These are phyloP conservation scores for Fusarium multiceps DNA, from an alignment of 2,329 filamentous ascomycete genomes.

Conservation along the genomic window DNA sequence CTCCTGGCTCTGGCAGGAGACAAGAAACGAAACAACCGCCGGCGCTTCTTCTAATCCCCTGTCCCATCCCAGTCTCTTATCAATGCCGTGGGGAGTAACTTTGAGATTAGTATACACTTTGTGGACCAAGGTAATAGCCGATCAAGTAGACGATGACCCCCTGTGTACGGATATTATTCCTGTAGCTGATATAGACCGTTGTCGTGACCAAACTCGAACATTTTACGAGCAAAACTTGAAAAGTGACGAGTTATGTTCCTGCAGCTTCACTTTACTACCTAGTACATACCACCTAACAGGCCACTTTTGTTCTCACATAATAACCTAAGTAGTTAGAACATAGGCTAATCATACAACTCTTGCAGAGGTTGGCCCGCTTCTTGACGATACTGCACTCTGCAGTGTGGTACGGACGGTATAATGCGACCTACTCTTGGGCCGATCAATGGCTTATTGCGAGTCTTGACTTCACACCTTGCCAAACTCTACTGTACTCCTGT, in stretches of 20 bases:
- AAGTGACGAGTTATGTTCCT: slow-evolving; percentile 41
- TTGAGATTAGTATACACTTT: slow-evolving; percentile 9
- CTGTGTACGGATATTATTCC: slow-evolving; percentile 2
- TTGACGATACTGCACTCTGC: background rate
- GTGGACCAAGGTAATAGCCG: background rate
- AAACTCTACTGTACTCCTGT: slow-evolving; percentile 25
- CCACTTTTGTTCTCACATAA: slow-evolving; percentile 18
- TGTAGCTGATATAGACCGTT: slow-evolving; percentile 19
- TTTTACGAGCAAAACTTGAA: slow-evolving; percentile 22
- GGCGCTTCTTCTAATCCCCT: slow-evolving; percentile 41
- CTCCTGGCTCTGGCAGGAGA: slow-evolving; percentile 38
- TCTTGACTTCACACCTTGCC: slow-evolving; percentile 31
- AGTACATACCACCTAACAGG: slow-evolving; percentile 19
- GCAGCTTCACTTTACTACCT: slow-evolving; percentile 16
- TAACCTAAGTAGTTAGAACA: slow-evolving; percentile 12
- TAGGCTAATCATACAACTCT: slow-evolving; percentile 19
- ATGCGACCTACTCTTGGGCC: slow-evolving; percentile 32
- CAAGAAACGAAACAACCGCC: slow-evolving; percentile 47
- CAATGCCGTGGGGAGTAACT: background rate
- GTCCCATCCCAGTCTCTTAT: slow-evolving; percentile 31
- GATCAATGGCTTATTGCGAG: slow-evolving; percentile 28
- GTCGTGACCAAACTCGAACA: slow-evolving; percentile 13
- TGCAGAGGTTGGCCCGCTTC: slow-evolving; percentile 27
- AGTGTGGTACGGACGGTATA: background rate
- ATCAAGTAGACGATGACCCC: slow-evolving; percentile 13